Evolutionary conservation across 352 stramenopile species (phyloP).

Genomic region (Globisporangium okanoganense): DNA sequence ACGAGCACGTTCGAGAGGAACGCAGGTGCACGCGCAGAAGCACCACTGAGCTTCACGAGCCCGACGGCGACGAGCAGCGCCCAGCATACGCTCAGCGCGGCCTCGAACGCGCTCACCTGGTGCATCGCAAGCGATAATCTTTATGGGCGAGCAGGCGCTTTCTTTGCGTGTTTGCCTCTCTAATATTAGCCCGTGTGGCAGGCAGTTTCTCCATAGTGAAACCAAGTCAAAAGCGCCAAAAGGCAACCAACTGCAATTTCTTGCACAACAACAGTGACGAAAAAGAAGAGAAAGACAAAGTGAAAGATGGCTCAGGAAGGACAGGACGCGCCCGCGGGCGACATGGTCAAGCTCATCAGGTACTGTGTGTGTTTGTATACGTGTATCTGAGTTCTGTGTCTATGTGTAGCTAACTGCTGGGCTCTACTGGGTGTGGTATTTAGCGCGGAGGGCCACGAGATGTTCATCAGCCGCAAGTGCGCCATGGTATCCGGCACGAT

Average conservation of each 20-base stretch:
- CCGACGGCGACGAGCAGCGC: slow-evolving; percentile 25
- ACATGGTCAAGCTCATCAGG: slow-evolving; percentile 86
- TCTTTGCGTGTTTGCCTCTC: neutral
- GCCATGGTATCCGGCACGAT: slow-evolving; percentile 96
- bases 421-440: neutral
- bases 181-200: neutral
- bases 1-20: slow-evolving; percentile 27
- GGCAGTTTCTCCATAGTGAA: slow-evolving; percentile 7
- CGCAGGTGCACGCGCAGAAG: slow-evolving; percentile 4
- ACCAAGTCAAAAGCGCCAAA: slow-evolving; percentile 3
- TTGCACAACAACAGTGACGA: slow-evolving; percentile 1
- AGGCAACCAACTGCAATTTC: neutral
- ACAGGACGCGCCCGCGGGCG: slow-evolving; percentile 30
- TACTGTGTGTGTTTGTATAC: slow-evolving; percentile 19
- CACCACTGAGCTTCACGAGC: slow-evolving; percentile 16
- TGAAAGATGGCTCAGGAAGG: slow-evolving; percentile 53
- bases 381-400: neutral
- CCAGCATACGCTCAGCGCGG: slow-evolving; percentile 31
- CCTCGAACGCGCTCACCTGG: slow-evolving; percentile 33
- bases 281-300: neutral
- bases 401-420: neutral
- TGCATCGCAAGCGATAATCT: neutral
- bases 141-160: slow-evolving; percentile 1
- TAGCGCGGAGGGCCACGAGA: slow-evolving; percentile 94
- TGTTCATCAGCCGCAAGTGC: slow-evolving; percentile 93